Evolutionary conservation across 2,329 filamentous ascomycete species (phyloP), one percentile per base, ranked within the genome.

Genomic region (Fusarium concolor): DNA sequence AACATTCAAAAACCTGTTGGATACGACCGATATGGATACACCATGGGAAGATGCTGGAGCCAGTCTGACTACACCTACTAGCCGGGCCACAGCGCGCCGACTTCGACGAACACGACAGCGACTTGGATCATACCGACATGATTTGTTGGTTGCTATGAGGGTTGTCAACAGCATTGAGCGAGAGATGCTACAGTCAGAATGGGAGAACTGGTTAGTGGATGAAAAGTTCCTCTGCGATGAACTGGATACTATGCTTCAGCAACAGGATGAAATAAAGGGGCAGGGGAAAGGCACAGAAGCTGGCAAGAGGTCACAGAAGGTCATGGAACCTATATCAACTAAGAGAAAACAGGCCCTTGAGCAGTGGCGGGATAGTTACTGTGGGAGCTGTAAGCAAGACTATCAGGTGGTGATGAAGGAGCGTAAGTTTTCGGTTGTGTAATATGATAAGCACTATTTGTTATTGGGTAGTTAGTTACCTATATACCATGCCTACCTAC

Each of bases 131-230:
- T 96, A 97, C 77, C 87, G 96, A 4, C 93, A 99, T 77, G 94
- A 98, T 75, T 83, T 99, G 20, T 82, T 98, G 4, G 94, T 99
- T 7, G 94, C 94, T 7, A 89, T 98, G 82, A 89, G 94, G 6
- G 88, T 97, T 4, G 90, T 98, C 63, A 97, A 98, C 79, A 90
- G 87, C 58, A 89, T 98, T 28, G 96, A 98, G 82, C 86, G 87
- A 60, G 94, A 97, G 78, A 90, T 97, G 77, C 79, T 98, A 54
- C 87, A 89, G 74, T 91, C 91, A 1, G 95, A 97, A 78, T 99
- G 94, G 90, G 94, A 97, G 81, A 92, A 92, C 67, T 99, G 95
- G 94, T 85, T 98, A 29, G 79, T 87, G 5, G 90, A 92, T 70
- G 96, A 99, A 80, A 90, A 89, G 67, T 79, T 84, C 33, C 87